Evolutionary conservation across 2,329 filamentous ascomycete species (phyloP).

Genomic region (Fusarium nanum): DNA sequence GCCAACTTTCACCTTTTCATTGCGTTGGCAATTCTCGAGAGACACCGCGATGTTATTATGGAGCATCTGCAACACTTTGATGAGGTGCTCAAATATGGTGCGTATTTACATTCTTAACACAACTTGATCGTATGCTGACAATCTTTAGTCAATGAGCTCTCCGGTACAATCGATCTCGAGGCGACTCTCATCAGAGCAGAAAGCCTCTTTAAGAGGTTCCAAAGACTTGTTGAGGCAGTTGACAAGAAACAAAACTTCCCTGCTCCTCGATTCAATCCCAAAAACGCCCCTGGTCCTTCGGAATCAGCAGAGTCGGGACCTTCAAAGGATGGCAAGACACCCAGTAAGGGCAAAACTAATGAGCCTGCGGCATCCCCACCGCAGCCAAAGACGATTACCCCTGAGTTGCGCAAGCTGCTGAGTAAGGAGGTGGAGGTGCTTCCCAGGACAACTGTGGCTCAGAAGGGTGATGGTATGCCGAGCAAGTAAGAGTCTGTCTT

Average conservation of each 20-base stretch:
- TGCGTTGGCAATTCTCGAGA: constrained; percentile 92
- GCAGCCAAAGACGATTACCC: constrained; percentile 63
- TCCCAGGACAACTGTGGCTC: constrained; percentile 52
- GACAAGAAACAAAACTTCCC: constrained; percentile 94
- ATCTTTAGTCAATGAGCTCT: constrained; percentile 87
- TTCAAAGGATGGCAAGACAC: constrained; percentile 27
- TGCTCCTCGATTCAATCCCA: constrained; percentile 52
- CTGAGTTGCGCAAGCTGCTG: constrained; percentile 66
- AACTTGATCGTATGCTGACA: constrained; percentile 29
- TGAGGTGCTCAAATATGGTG: constrained; percentile 95
- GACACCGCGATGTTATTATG: constrained; percentile 97
- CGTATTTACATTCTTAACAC: constrained; percentile 47
- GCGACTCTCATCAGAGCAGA: constrained; percentile 90
- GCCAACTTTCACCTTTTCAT: constrained; percentile 96
- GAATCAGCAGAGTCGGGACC: constrained; percentile 18
- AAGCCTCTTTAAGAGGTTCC: constrained; percentile 86
- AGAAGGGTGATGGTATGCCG: constrained; percentile 54
- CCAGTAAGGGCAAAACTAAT: constrained; percentile 54
- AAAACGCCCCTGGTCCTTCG: constrained; percentile 32
- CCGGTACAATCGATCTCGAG: constrained; percentile 89
- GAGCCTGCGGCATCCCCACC: constrained; percentile 49
- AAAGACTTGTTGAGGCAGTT: constrained; percentile 87
- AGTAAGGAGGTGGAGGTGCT: constrained; percentile 61
- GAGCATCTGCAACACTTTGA: constrained; percentile 93
- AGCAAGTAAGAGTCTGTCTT: constrained; percentile 35